A percentile compares a stretch with the other conserved stretches of the same genome.
phyloP scores from a whole-genome alignment of 139 green algal genomes.

The Nannochloris sp. region DNA sequence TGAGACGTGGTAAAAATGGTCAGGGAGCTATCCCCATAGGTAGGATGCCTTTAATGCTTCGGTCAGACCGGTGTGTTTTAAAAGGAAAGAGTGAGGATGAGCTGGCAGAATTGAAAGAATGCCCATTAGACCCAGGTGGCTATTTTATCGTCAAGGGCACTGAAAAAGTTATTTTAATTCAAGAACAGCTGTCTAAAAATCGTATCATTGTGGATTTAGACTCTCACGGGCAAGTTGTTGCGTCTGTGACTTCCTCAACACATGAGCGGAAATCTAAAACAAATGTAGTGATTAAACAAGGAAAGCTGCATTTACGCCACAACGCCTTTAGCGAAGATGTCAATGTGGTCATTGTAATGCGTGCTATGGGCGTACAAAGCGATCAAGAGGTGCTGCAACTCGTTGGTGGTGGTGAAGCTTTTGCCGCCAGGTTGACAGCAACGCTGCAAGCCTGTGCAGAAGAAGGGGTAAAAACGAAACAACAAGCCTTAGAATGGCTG shows the following conservation, averaged over 20 bases:
- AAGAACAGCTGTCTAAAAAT: conserved; percentile 99
- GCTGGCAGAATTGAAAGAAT: conserved; percentile 87
- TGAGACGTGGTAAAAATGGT: conserved; percentile 59
- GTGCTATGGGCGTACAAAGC: conserved; percentile 90
- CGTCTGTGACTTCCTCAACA: conserved; percentile 82
- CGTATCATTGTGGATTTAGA: conserved; percentile 93
- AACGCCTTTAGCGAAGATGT: conserved; percentile 94
- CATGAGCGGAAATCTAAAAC: conserved; percentile 98
- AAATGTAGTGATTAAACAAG: conserved; percentile 82
- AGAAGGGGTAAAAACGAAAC: conserved; percentile 74
- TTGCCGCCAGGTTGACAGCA: conserved; percentile 45
- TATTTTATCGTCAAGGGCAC: conserved; percentile 94
- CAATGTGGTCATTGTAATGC: conserved; percentile 82
- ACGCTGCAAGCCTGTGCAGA: conserved; percentile 70
- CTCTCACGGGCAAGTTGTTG: conserved; percentile 38
- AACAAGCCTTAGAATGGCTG: conserved; percentile 92
- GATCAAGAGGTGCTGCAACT: conserved; percentile 87
- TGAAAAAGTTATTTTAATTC: conserved; percentile 99
- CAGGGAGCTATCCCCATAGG: conserved; percentile 83
- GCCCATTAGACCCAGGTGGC: conserved; percentile 93
- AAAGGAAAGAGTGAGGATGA: conserved; percentile 74
- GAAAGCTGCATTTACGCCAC: conserved; percentile 81
- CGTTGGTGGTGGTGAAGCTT: conserved; percentile 42
- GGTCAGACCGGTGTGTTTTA: conserved; percentile 76
- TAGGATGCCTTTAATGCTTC: conserved; percentile 96